A percentile compares a stretch with the other conserved stretches of the same genome.
phyloP scores from a whole-genome alignment of 345 rosid species.

The Lepidium didymum region DNA sequence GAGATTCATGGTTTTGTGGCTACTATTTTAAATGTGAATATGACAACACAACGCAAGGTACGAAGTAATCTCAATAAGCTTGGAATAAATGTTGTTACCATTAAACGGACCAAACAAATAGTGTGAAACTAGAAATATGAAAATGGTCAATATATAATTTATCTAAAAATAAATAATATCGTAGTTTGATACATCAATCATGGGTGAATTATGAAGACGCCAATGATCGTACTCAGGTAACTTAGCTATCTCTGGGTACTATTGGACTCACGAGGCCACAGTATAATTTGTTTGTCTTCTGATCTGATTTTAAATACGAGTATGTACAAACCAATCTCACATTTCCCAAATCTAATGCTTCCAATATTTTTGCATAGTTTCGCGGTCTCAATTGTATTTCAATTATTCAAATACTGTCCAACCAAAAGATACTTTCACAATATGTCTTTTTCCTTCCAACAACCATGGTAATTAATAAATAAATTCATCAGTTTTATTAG shows the following conservation, averaged over 20 bases:
- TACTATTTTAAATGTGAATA: neutral
- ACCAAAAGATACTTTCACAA: constrained; percentile 3
- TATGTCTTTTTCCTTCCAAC: constrained; percentile 5
- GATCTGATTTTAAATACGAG: neutral
- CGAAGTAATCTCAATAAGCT: neutral
- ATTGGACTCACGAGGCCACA: constrained; percentile 20
- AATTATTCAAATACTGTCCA: neutral
- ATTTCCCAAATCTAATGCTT: constrained; percentile 18
- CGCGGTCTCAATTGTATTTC: neutral
- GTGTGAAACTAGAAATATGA: neutral
- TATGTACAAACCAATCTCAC: neutral
- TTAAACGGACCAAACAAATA: neutral
- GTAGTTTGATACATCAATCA: neutral
- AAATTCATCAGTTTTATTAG: too few species aligned
- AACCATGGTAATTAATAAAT: neutral
- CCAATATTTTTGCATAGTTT: neutral
- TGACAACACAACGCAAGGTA: neutral
- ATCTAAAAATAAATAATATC: too few species aligned
- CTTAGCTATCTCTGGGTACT: constrained; percentile 8
- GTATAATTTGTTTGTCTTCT: constrained; percentile 12
- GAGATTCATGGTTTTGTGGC: neutral
- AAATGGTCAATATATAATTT: neutral
- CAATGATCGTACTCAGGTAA: neutral
- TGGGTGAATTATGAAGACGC: neutral
- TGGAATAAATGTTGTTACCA: neutral